Percentiles rank a stretch among this genome's conserved stretches.
Conservation (phyloP, 257 asterid genomes). For the Dorcoceras hygrometricum region DNA sequence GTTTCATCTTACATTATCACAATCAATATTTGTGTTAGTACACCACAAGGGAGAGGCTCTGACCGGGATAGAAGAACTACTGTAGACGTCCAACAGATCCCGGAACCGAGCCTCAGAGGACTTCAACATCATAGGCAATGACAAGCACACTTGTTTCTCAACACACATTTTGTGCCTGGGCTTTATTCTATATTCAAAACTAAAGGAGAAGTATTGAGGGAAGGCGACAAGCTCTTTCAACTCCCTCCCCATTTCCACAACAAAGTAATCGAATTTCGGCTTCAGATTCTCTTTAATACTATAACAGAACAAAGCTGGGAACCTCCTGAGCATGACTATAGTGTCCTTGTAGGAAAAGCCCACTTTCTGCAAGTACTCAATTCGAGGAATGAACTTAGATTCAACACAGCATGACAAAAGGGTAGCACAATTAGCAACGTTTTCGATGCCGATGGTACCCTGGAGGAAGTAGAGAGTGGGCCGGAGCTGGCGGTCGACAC, state of each 20-base stretch:
- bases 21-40: constrained; percentile 28
- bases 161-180: constrained; percentile 74
- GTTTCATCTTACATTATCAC: constrained; percentile 31
- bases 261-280: constrained; percentile 77
- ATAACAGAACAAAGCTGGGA: constrained; percentile 85
- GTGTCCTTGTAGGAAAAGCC: constrained; percentile 65
- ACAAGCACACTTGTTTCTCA: constrained; percentile 72
- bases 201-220: constrained; percentile 89
- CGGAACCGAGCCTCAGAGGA: constrained; percentile 43
- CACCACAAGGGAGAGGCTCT: constrained; percentile 79
- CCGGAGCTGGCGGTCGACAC: constrained; percentile 61
- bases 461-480: constrained; percentile 85
- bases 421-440: constrained; percentile 53
- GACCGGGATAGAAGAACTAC: constrained; percentile 70
- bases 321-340: constrained; percentile 59
- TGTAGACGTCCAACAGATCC: constrained; percentile 69
- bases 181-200: constrained; percentile 83
- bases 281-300: constrained; percentile 73
- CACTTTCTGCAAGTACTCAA: constrained; percentile 67
- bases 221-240: constrained; percentile 68
- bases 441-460: constrained; percentile 67
- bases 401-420: constrained; percentile 82
- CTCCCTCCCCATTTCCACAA: constrained; percentile 91
- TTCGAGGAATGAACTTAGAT: constrained; percentile 66
- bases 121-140: constrained; percentile 84